phyloP scores from a whole-genome alignment of 805 yeast species.

The Lachancea thermotolerans region DNA sequence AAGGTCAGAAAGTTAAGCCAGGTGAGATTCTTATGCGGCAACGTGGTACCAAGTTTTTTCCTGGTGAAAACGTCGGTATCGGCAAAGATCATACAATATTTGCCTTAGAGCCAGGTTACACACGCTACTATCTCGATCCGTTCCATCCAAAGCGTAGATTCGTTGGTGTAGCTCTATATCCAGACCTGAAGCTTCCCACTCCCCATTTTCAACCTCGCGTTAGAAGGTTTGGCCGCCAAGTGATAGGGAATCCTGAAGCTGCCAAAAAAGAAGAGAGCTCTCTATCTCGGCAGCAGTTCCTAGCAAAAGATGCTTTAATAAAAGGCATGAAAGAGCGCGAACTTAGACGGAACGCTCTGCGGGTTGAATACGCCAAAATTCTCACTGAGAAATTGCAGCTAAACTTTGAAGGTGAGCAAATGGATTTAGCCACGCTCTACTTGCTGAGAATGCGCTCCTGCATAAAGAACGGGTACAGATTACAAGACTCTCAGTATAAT shows the following conservation, averaged over 20 bases:
- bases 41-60: constrained; percentile 89
- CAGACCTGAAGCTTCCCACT: constrained; percentile 64
- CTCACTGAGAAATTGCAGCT: constrained; percentile 15
- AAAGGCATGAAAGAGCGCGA: constrained; percentile 37
- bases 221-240: constrained; percentile 78
- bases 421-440: constrained; percentile 42
- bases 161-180: constrained; percentile 75
- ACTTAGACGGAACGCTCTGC: constrained; percentile 30
- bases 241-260: constrained; percentile 35
- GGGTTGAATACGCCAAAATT: constrained; percentile 27
- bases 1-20: constrained; percentile 62
- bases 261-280: constrained; percentile 54
- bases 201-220: constrained; percentile 86
- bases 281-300: constrained; percentile 61
- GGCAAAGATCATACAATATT: constrained; percentile 92
- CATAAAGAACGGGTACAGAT: constrained; percentile 50
- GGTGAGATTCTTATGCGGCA: constrained; percentile 91
- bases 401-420: constrained; percentile 28
- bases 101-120: constrained; percentile 90
- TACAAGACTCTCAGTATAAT: constrained; percentile 51
- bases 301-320: constrained; percentile 47
- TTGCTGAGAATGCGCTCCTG: constrained; percentile 47
- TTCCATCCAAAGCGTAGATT: constrained; percentile 91
- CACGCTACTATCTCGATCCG: constrained; percentile 86
- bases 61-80: constrained; percentile 85